Base-by-base conservation (phyloP, 129 eudicot genomes). In the Heracleum sosnowskyi region DNA sequence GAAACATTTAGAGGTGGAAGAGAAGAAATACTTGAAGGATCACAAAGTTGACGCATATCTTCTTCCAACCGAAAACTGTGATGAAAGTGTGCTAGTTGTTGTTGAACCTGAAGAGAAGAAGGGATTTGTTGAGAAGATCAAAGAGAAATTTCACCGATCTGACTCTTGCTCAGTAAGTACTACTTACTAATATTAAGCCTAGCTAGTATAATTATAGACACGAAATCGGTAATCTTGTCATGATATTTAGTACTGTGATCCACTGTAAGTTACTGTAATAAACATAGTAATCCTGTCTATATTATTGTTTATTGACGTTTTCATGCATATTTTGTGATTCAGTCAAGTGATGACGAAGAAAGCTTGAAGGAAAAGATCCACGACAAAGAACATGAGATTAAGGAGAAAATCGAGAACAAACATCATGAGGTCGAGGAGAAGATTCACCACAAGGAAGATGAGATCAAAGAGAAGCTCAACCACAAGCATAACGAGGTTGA, bases 61-160 rank as follows among this genome's bases (percentile, higher is more conserved):
- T n/a, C 37, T 66, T 66, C 72, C 72, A 66, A 16, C 39, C 0
- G 72, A 31, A 66, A 31, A 1, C 31, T 66, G 72, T 66, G 72
- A 66, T 0, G 74, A 34, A 5, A 29, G 35, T 44, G 77, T 40
- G 20, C 35, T 72, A 4, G 60, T 41, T 6, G 51, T 72, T 22
- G 77, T 24, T 22, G 55, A 46, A 39, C 36, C 77, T 60, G 68
- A 33, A 36, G 74, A 69, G 42, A 69, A 69, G 74, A 18, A 69
- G 74, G 20, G 44, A 0, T 36, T 34, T 4, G 11, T 7, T 12
- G 74, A 69, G 28, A 36, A 69, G 28, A 36, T 36, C 20, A 10
- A 34, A 34, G 74, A 72, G 75, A 70, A 70, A 33, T 24, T 37
- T 18, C 75, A 70, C 62, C 53, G 53, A 46, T 46, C 53, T 46